Percentiles rank a stretch among this genome's conserved stretches.
Evolutionary conservation across 257 asterid genomes (phyloP).

Genomic region (Lycium ferocissimum): DNA sequence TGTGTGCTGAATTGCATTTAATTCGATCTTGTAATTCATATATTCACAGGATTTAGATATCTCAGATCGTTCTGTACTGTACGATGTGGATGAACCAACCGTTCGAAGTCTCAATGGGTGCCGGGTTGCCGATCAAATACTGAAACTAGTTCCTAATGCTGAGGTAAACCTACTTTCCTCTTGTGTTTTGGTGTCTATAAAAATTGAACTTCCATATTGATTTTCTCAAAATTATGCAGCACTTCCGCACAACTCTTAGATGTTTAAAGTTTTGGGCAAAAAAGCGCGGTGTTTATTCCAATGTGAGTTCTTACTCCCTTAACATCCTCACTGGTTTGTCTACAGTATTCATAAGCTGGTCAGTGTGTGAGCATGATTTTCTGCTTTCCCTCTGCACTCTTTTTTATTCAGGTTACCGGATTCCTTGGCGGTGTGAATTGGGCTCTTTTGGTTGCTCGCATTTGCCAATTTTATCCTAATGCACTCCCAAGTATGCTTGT

Average conservation of each 20-base stretch:
- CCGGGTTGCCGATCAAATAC: conserved; percentile 94
- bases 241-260: conserved; percentile 50
- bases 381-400: conserved; percentile 9
- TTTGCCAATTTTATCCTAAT: conserved; percentile 54
- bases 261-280: conserved; percentile 55
- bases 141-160: conserved; percentile 85
- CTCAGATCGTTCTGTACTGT: conserved; percentile 70
- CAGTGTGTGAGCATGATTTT: conserved; percentile 5
- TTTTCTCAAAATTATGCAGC: conserved; percentile 34
- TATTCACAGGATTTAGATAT: conserved; percentile 84
- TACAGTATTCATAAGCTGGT: conserved; percentile 4
- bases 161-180: conserved; percentile 52
- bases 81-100: conserved; percentile 85
- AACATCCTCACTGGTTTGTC: not conserved
- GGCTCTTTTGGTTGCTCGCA: conserved; percentile 52
- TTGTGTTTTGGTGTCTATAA: not conserved
- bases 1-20: conserved; percentile 5
- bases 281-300: conserved; percentile 54
- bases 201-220: conserved; percentile 16
- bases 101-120: conserved; percentile 96
- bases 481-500: conserved; percentile 55
- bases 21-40: not conserved
- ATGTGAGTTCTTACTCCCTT: conserved; percentile 37
- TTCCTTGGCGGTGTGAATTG: conserved; percentile 54
- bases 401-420: conserved; percentile 46